Evolutionary conservation across 2,329 filamentous ascomycete species (phyloP), one percentile per base, ranked within the genome.

Genomic region (Amauroascus verrucosus): DNA sequence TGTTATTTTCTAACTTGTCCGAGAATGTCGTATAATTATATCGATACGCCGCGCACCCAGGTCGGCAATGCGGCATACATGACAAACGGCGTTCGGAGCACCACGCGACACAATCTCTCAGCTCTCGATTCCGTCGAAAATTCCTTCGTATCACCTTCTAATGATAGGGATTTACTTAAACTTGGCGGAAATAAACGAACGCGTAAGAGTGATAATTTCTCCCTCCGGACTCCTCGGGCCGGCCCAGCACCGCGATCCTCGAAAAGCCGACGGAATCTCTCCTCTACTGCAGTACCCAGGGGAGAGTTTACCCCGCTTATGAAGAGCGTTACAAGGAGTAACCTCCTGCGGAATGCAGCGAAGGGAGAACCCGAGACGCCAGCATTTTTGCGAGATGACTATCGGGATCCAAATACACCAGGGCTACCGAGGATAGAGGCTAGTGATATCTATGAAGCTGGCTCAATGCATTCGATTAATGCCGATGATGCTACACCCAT

Each of bases 231-330:
- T 50, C 91, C 91, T 30, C 82, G 84, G 58, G 79, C 79, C 43
- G 83, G 86, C 58, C 80, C 83, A 16, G 82, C 65, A 48, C 59
- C 64, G 6, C 68, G 64, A 58, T 62, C 64, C 14, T 62, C 63
- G 7, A 65, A 65, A 59, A 81, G 86, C 67, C 79, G 82, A 60
- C 81, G 81, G 62, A 93, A 88, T 62, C 75, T 88, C 20, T 85
- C 84, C 20, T 75, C 77, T 35, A 78, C 79, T 58, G 75, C 73
- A 14, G 65, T 68, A 4, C 63, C 63, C 11, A 77, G 75, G 58
- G 84, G 83, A 61, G 94, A 98, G 64, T 98, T 98, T 68, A 98
- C 93, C 0, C 93, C 94, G 0, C 75, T 98, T 61, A 81, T 98
- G 66, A 95, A 95, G 70, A 84, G 81, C 61, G 65, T 77, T 73